Evolutionary conservation across 768 basidiomycete genomes (phyloP), one percentile per base, ranked within the genome.

Genomic region (Galerina marginata): DNA sequence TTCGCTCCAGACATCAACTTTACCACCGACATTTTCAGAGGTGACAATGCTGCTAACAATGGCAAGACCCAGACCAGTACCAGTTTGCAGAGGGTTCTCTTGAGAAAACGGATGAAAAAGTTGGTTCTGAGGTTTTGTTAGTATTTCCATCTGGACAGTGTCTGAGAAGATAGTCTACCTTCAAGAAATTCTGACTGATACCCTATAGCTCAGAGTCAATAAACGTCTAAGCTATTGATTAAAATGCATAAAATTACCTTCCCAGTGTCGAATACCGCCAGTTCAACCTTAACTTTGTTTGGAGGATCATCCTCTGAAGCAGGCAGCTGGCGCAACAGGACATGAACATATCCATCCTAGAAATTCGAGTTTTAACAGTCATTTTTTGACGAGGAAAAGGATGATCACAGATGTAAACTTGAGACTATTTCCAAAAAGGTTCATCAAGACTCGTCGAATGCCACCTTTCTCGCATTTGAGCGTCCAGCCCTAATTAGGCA

Each of bases 61-160:
- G 36, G 96, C 95, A 23, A 97, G 86, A 9, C 96, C 96, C 7
- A 98, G 84, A 5, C 95, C 96, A 1, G 95, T 97, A 1, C 95
- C 95, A 1, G 93, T 88, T 68, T 96, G 94, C 5, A 96, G 73
- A 0, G 95, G 95, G 65, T 96, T 96, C 74, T 97, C 96, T 77
- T 98, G 96, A 0, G 95, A 95, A 76, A 98, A 98, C 0, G 96
- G 96, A 66, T 96, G 96, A 78, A 97, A 98, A 5, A 98, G 80
- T 76, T 96, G 93, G 67, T 97, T 95, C 91, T 92, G 64, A 44
- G 36, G 26, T 36, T 33, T 14, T 49, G 43, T 53, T 4, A 53
- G 56, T 20, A 23, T 4, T n/a, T 2, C 26, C 14, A 33, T 45
- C 12, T n/a, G 40, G 49, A 63, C 42, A 2, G 46, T 29, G 57